Evolutionary conservation across 768 basidiomycete genomes (phyloP), one percentile per base, ranked within the genome.

Genomic region (Kwoniella bestiolae): DNA sequence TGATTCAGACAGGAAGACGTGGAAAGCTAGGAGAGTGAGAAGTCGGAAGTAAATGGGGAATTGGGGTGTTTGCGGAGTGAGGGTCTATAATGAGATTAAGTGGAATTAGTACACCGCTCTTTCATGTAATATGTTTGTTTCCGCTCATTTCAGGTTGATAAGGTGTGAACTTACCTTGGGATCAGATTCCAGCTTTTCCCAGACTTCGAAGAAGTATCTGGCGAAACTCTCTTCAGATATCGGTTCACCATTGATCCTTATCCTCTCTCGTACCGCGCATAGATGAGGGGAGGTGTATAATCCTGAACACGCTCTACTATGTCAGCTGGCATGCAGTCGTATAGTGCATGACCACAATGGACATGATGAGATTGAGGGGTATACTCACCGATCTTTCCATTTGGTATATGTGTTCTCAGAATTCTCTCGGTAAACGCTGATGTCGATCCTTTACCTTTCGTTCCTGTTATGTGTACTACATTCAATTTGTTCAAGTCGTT

Each of bases 401-500:
- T 62, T 25, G 59, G 64, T 35, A 91, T 84, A 82, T 6, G 94
- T 89, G 69, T 82, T n/a, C 91, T 86, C 55, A 98, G 83, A 58
- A 97, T 88, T 9, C 90, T 91, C 73, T 93, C 90, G 3, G 87
- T 86, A 74, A 98, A 98, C 7, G 96, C 95, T 69, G 91, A 92
- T 1, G 96, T 94, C 3, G 95, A 98, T 6, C 95, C 95, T 80
- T 99, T 99, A 34, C 95, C 95, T 82, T 99, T 99, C 3, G 96
- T 98, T 3, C 95, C 95, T 8, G 95, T 94, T 70, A 99, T 88
- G 83, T 99, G 95, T 51, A 98, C 87, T 63, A 95, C 92, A 80
- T 97, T 95, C 59, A 99, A 84, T 25, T 83, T 82, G 78, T 97
- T 94, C 46, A 99, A 85, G 68, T 94, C 89, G 63, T 87, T 84